Percentiles rank a stretch among this genome's conserved stretches.
Evolutionary conservation across 495 filamentous ascomycete species (phyloP).

Genomic region (Penicillium arizonense): DNA sequence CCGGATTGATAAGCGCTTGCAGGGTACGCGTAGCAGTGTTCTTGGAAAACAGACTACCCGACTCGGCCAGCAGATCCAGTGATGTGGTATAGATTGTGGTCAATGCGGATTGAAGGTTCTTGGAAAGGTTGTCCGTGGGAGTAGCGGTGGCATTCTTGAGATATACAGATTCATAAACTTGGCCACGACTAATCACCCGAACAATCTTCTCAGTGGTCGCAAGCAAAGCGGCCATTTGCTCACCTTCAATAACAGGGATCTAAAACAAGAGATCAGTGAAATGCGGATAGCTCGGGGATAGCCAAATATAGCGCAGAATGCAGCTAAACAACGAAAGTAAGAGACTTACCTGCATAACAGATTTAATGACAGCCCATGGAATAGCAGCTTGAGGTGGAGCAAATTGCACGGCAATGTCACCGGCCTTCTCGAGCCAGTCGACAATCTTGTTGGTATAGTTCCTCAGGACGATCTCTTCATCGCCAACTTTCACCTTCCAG

Average conservation of each 20-base stretch:
- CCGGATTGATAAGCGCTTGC: slow-evolving; percentile 13
- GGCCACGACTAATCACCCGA: slow-evolving; percentile 16
- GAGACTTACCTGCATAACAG: slow-evolving; percentile 8
- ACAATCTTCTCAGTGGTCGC: slow-evolving; percentile 16
- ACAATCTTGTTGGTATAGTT: background rate
- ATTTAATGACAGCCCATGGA: slow-evolving; percentile 11
- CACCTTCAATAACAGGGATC: slow-evolving; percentile 17
- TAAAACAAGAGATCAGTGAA: background rate
- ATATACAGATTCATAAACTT: slow-evolving; percentile 15
- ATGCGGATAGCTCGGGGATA: too few relatives aligned
- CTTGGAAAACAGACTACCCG: background rate
- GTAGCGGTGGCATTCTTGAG: background rate
- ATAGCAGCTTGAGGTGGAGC: slow-evolving; percentile 13
- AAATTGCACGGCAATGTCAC: slow-evolving; percentile 15
- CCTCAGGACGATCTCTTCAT: too few relatives aligned
- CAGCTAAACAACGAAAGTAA: background rate
- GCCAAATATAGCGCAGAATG: too few relatives aligned
- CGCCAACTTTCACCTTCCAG: too few relatives aligned
- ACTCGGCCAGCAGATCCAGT: slow-evolving; percentile 10
- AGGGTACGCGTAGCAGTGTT: slow-evolving; percentile 10
- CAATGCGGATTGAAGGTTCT: slow-evolving; percentile 8
- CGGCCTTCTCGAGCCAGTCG: slow-evolving; percentile 11
- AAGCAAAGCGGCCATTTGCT: slow-evolving; percentile 19
- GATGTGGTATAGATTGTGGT: slow-evolving; percentile 5
- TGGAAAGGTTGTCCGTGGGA: background rate